Percentiles rank a stretch among this genome's conserved stretches.
Evolutionary conservation across 2,329 filamentous ascomycete species (phyloP).

Genomic region (Phialophora tarda): DNA sequence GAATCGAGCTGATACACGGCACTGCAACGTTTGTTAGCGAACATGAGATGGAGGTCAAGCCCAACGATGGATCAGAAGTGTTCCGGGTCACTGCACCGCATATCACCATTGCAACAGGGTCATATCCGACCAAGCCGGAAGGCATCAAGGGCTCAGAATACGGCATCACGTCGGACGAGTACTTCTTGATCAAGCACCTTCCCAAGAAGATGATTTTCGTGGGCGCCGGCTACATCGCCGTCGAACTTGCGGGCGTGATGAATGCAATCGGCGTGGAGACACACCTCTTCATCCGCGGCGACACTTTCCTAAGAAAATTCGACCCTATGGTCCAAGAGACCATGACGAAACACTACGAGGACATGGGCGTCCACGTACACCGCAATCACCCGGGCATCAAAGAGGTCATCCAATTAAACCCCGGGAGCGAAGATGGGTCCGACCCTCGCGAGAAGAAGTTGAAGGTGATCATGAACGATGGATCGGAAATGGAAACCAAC

Average conservation of each 20-base stretch:
- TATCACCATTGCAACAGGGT: constrained; percentile 57
- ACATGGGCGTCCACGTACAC: constrained; percentile 56
- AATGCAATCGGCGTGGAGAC: constrained; percentile 57
- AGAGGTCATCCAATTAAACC: constrained; percentile 51
- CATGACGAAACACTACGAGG: constrained; percentile 58
- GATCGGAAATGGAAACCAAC: constrained; percentile 53
- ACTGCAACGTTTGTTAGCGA: constrained; percentile 53
- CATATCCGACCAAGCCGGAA: constrained; percentile 52
- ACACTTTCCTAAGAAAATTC: constrained; percentile 57
- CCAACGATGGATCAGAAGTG: constrained; percentile 50
- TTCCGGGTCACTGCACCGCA: constrained; percentile 52
- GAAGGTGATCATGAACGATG: constrained; percentile 52
- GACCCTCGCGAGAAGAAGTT: constrained; percentile 56
- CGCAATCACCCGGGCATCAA: constrained; percentile 54
- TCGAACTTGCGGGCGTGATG: constrained; percentile 58
- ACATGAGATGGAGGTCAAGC: constrained; percentile 53
- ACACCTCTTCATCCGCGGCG: constrained; percentile 57
- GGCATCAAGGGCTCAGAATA: constrained; percentile 54
- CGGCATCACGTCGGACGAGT: constrained; percentile 59
- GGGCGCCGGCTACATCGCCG: constrained; percentile 59
- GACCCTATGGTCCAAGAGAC: constrained; percentile 60
- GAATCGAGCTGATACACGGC: constrained; percentile 58
- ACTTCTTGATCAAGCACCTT: constrained; percentile 58
- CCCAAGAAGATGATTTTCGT: constrained; percentile 58
- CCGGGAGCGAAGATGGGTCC: constrained; percentile 45